A percentile compares a stretch with the other conserved stretches of the same genome.
Conservation (phyloP, 2,329 filamentous ascomycete genomes). For the Beauveria pseudobassiana region DNA sequence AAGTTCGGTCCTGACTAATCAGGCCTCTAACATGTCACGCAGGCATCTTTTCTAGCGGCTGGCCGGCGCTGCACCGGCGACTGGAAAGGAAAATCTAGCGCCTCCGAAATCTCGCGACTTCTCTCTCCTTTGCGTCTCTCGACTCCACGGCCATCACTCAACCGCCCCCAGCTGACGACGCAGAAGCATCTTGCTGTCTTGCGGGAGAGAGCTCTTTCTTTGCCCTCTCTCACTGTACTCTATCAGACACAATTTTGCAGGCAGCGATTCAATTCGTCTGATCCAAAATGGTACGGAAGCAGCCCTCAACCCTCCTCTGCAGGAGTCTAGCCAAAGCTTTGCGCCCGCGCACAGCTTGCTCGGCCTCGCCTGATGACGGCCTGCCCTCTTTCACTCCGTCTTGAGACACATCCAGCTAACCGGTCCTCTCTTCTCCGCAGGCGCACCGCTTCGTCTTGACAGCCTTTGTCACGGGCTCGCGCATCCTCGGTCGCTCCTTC, state of each 20-base stretch:
- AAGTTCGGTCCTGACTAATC: background rate
- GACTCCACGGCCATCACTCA: background rate
- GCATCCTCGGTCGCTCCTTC: constrained; percentile 89
- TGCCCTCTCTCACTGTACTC: background rate
- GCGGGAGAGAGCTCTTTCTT: background rate
- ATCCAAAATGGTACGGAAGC: constrained; percentile 8
- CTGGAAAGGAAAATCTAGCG: constrained; percentile 2
- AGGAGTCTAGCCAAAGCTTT: background rate
- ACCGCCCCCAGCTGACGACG: background rate
- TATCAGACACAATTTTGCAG: background rate
- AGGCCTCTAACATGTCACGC: background rate
- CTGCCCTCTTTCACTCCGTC: background rate
- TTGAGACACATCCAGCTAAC: background rate
- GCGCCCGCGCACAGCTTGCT: background rate
- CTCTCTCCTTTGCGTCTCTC: constrained; percentile 2
- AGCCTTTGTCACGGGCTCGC: constrained; percentile 82
- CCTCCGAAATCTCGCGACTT: constrained; percentile 11
- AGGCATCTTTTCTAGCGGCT: background rate
- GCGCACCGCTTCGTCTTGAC: constrained; percentile 85
- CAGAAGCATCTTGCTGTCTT: constrained; percentile 3
- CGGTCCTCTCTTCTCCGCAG: constrained; percentile 35
- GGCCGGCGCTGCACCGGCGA: background rate
- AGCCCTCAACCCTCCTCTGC: background rate
- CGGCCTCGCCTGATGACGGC: background rate
- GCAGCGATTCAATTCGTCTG: constrained; percentile 13